Percentiles rank a stretch among this genome's conserved stretches.
Evolutionary conservation across 2,329 filamentous ascomycete species (phyloP).

Genomic region (Aspergillus terreus): DNA sequence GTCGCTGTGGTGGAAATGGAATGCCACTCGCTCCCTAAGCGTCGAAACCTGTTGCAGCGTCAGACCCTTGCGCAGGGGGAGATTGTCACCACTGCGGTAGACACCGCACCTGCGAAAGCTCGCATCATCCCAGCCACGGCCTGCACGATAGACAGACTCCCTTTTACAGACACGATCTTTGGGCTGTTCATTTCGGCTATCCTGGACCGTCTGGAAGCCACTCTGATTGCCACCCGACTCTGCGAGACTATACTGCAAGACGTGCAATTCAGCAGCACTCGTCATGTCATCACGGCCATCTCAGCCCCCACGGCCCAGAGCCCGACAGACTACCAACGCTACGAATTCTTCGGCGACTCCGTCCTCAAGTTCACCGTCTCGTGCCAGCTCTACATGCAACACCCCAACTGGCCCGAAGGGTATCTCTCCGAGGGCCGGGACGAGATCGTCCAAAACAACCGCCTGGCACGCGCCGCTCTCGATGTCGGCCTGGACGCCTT

Average conservation of each 20-base stretch:
- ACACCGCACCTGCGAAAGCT: slow-evolving; percentile 12
- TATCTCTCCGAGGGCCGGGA: slow-evolving; percentile 68
- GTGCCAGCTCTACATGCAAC: slow-evolving; percentile 58
- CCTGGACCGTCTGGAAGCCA: slow-evolving; percentile 63
- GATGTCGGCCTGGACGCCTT: slow-evolving; percentile 65
- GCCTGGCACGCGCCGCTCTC: slow-evolving; percentile 64
- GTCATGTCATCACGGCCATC: slow-evolving; percentile 65
- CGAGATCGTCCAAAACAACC: slow-evolving; percentile 67
- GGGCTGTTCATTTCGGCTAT: slow-evolving; percentile 69
- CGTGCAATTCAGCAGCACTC: slow-evolving; percentile 53
- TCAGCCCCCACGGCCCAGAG: slow-evolving; percentile 61
- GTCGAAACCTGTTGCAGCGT: slow-evolving; percentile 25
- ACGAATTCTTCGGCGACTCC: slow-evolving; percentile 85
- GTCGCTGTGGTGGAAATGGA: slow-evolving; percentile 19
- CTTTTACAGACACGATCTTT: slow-evolving; percentile 45
- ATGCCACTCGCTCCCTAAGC: slow-evolving; percentile 22
- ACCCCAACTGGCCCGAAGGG: slow-evolving; percentile 71
- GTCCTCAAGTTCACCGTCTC: slow-evolving; percentile 73
- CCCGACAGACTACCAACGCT: slow-evolving; percentile 68
- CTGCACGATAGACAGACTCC: slow-evolving; percentile 41
- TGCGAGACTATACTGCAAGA: slow-evolving; percentile 51
- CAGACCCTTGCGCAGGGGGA: slow-evolving; percentile 7
- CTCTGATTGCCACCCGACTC: slow-evolving; percentile 61
- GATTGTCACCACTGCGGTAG: slow-evolving; percentile 3
- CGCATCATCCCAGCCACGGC: slow-evolving; percentile 17